A percentile compares a stretch with the other conserved stretches of the same genome.
Conservation (phyloP, 83 land plant species). For the Diphasiastrum complanatum region DNA sequence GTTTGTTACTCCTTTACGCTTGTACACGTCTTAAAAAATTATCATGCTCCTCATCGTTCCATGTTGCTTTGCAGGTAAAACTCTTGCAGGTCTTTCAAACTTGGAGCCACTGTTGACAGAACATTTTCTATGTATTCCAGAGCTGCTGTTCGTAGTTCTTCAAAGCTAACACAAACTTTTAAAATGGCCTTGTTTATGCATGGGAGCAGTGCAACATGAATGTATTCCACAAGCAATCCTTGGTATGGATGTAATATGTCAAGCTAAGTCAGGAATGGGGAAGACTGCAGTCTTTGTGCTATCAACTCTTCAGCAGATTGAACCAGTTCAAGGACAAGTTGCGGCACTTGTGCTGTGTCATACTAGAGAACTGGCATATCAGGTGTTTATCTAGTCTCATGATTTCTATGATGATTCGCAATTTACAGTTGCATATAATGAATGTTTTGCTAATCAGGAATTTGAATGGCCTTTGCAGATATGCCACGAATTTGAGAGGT, state of each 20-base stretch:
- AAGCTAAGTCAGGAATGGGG: conserved; percentile 99
- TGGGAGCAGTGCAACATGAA: conserved; percentile 92
- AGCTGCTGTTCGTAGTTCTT: too few species aligned
- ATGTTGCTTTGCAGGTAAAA: too few species aligned
- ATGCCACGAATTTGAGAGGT: conserved; percentile 98
- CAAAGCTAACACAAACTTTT: too few species aligned
- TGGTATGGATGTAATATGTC: conserved; percentile 99
- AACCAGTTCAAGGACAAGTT: conserved; percentile 90
- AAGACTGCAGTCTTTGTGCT: conserved; percentile 99
- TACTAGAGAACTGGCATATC: conserved; percentile 91
- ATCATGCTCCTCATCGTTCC: too few species aligned
- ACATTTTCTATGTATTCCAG: too few species aligned
- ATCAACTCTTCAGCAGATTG: conserved; percentile 91
- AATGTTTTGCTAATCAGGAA: too few species aligned
- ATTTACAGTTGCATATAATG: neutral
- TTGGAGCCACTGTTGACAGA: too few species aligned
- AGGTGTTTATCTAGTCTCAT: conserved; percentile 38
- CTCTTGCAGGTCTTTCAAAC: too few species aligned
- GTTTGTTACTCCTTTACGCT: too few species aligned
- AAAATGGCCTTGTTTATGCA: conserved; percentile 32
- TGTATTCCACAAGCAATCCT: conserved; percentile 97
- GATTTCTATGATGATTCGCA: neutral
- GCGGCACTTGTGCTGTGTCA: conserved; percentile 95
- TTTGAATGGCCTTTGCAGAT: too few species aligned
- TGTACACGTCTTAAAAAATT: too few species aligned